Evolutionary conservation across 129 eudicot genomes (phyloP).

Genomic region (Centaurea solstitialis): DNA sequence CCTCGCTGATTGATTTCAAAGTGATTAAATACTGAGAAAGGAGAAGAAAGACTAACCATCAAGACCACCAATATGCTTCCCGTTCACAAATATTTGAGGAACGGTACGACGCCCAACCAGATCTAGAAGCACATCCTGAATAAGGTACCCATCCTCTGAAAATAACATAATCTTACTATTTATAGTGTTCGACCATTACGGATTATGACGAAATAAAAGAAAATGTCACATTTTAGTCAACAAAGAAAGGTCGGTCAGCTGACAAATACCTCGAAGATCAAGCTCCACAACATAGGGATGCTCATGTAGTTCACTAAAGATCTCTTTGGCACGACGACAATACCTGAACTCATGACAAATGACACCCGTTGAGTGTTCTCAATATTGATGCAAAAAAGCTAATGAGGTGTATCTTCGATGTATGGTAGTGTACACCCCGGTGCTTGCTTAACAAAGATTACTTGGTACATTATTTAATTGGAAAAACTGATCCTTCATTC

Average conservation of each 20-base stretch:
- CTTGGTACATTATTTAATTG: neutral
- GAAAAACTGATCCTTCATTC: neutral
- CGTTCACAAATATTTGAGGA: conserved; percentile 97
- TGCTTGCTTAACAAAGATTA: neutral
- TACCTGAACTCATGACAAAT: conserved; percentile 51
- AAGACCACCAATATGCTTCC: conserved; percentile 95
- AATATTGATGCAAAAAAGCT: conserved; percentile 12
- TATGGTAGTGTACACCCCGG: neutral
- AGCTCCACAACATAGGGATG: conserved; percentile 92
- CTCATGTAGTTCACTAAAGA: conserved; percentile 72
- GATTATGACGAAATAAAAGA: conserved; percentile 6
- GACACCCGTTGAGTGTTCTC: conserved; percentile 14
- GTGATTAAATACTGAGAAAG: neutral
- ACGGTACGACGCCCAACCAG: conserved; percentile 90
- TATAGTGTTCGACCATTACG: conserved; percentile 3
- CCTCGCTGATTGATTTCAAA: neutral
- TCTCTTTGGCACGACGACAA: conserved; percentile 68
- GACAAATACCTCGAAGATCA: conserved; percentile 74
- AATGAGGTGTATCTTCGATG: conserved; percentile 10
- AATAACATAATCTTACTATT: neutral
- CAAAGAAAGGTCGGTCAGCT: neutral
- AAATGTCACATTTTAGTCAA: neutral
- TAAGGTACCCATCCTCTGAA: conserved; percentile 82
- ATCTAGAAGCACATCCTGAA: conserved; percentile 84
- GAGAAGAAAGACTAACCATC: conserved; percentile 63